Evolutionary conservation across 1,284 basidiomycete genomes (phyloP).

Genomic region (Ustilago shanxiensis): DNA sequence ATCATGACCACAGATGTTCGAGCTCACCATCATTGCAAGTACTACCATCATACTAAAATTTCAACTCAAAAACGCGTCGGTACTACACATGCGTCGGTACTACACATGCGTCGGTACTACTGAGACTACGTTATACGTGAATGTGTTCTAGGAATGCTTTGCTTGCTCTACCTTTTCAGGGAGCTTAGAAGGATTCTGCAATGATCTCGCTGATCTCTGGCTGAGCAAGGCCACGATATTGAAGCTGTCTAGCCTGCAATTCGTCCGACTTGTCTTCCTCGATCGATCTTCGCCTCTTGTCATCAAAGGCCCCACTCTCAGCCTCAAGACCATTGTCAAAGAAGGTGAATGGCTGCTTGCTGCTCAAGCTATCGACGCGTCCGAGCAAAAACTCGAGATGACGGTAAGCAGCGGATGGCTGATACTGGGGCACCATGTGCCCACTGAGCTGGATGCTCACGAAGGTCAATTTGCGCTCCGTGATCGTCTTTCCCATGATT

Average conservation of each 20-base stretch:
- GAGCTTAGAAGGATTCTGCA: constrained; percentile 11
- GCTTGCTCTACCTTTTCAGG: neutral
- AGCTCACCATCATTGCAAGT: neutral
- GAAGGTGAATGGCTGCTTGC: constrained; percentile 28
- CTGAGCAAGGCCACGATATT: constrained; percentile 23
- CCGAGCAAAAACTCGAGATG: constrained; percentile 64
- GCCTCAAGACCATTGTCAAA: constrained; percentile 34
- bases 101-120: constrained; percentile 1
- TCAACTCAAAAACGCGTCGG: neutral
- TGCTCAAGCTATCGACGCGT: constrained; percentile 40
- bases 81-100: neutral
- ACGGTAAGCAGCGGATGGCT: constrained; percentile 55
- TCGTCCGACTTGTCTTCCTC: constrained; percentile 8
- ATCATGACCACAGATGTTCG: neutral
- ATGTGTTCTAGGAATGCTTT: too few species aligned
- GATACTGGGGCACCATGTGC: constrained; percentile 66
- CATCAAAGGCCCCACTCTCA: constrained; percentile 1
- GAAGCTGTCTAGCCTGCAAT: constrained; percentile 17
- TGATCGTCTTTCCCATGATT: constrained; percentile 41
- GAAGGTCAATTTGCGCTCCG: constrained; percentile 64
- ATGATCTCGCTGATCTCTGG: constrained; percentile 40
- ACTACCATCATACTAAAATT: constrained; percentile 5
- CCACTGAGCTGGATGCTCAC: constrained; percentile 46
- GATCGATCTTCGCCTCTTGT: neutral
- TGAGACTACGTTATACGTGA: too few species aligned